Base-by-base conservation (phyloP, 2,329 filamentous ascomycete species). In the Helotiales sp. region DNA sequence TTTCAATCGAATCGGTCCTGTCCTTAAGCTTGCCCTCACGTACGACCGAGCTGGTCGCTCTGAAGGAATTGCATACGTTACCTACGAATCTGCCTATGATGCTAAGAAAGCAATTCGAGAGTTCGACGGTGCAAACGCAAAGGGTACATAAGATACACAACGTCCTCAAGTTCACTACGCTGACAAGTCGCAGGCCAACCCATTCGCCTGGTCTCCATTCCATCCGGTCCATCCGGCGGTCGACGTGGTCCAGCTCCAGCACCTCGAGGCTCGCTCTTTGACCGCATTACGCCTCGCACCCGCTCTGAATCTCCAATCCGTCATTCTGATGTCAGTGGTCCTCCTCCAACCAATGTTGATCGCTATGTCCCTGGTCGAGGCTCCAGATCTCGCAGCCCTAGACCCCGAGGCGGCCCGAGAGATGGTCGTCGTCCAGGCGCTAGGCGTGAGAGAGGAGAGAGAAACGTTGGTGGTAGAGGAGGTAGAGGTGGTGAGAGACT, bases 11-110 rank as follows among this genome's bases (percentile, higher is more conserved):
- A 93, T 96, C 63, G 93, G 91, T 24, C 84, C 85, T 1, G 80
- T 96, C 42, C 64, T 77, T 24, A 85, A 83, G 62, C 79, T 95
- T 31, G 82, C 88, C 55, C 80, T 97, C 34, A 78, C 86, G 58
- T 97, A 96, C 71, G 93, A 97, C 74, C 88, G 92, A 66, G 89
- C 91, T 59, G 93, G 93, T 56, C 90, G 93, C 68, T 96, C 91
- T 1, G 88, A 93, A 68, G 93, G 93, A 55, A 81, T 88, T 34
- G 93, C 92, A 6, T 95, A 85, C 69, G 89, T 97, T 49, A 93
- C 88, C 8, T 96, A 96, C 75, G 82, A 87, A 65, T 79, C 77
- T 55, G 76, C 82, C 50, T 80, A 84, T 48, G 89, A 96, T 72
- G 93, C 93, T 9, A 77, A 81, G 66, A 79, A 83, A 46, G 93